Evolutionary conservation across 2,329 filamentous ascomycete genomes (phyloP), one percentile per base, ranked within the genome.

Genomic region (Reticulascus tulasneorum): DNA sequence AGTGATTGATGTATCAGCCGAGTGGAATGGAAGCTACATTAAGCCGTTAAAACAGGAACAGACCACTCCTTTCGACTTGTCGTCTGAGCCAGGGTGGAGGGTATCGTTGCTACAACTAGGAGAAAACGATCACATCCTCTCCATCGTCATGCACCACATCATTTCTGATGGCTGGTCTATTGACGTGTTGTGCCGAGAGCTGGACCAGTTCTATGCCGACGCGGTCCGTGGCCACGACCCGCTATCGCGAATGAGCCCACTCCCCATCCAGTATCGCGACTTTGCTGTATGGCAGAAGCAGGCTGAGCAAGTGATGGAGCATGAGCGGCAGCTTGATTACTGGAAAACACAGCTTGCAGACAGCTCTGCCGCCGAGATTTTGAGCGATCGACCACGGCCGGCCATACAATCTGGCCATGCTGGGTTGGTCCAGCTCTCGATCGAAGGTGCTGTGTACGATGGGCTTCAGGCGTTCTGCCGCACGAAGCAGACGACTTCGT

Each of bases 271-370:
- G n/a, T n/a, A n/a, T n/a, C n/a, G n/a, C n/a, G n/a, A 28, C 11
- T 12, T 9, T 17, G 6, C n/a, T 30, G 12, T 19, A 15, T 5
- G 28, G 15, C 12, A n/a, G 19, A 10, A 23, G 16, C 19, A 7
- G 15, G 9, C 12, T n/a, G 11, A n/a, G 8, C 28, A 30, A 7
- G 21, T 12, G 9, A 16, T 30, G 18, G 28, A 15, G 6, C 5
- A 11, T 6, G 16, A 30, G 18, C 5, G 17, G n/a, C 28, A 19
- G 7, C 28, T 19, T 13, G 17, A 30, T 7, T 30, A 19, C 16
- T 30, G 28, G 28, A 15, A 30, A 30, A 19, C 6, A 5, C 16
- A 30, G n/a, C 28, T 30, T 13, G 71, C 74, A 35, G 49, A 61
- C 13, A n/a, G n/a, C n/a, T n/a, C n/a, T n/a, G n/a, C n/a, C n/a